Evolutionary conservation across 106 monocot species (phyloP).

Genomic region (Dendrobium nobile): DNA sequence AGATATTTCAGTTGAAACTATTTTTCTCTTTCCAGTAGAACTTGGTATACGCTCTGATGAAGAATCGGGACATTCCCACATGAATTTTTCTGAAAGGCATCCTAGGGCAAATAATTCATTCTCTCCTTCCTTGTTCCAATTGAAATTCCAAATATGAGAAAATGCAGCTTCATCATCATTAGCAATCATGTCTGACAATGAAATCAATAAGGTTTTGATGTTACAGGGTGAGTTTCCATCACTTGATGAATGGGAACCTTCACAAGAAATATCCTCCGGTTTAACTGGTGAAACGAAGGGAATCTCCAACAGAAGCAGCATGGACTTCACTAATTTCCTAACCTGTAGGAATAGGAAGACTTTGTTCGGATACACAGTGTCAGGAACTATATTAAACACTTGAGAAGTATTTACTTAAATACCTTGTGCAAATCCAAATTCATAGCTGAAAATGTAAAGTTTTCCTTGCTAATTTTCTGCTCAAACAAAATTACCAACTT

Average conservation of each 20-base stretch:
- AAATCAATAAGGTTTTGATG: constrained; percentile 29
- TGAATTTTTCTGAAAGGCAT: constrained; percentile 50
- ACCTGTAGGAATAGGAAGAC: constrained; percentile 31
- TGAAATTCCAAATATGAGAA: constrained; percentile 48
- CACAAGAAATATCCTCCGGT: constrained; percentile 16
- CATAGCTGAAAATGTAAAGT: constrained; percentile 14
- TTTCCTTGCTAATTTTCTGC: constrained; percentile 26
- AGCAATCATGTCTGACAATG: constrained; percentile 12
- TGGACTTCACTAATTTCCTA: constrained; percentile 36
- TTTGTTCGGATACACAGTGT: not conserved
- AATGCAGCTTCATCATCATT: constrained; percentile 24
- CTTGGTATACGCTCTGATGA: constrained; percentile 45
- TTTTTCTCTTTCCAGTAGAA: constrained; percentile 53
- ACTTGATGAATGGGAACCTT: constrained; percentile 12
- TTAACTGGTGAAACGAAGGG: constrained; percentile 18
- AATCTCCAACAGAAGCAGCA: constrained; percentile 37
- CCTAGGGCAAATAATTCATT: constrained; percentile 15
- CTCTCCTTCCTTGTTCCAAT: constrained; percentile 27
- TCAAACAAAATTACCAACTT: constrained; percentile 39
- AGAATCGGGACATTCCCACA: constrained; percentile 88
- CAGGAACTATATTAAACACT: not conserved
- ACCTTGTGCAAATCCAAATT: constrained; percentile 42
- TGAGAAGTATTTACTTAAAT: not conserved
- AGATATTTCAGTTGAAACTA: constrained; percentile 47
- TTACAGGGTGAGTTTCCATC: constrained; percentile 12